These are phyloP conservation scores for Trichoderma gracile DNA, from an alignment of 2,329 filamentous ascomycete genomes.

Conservation along the genomic window DNA sequence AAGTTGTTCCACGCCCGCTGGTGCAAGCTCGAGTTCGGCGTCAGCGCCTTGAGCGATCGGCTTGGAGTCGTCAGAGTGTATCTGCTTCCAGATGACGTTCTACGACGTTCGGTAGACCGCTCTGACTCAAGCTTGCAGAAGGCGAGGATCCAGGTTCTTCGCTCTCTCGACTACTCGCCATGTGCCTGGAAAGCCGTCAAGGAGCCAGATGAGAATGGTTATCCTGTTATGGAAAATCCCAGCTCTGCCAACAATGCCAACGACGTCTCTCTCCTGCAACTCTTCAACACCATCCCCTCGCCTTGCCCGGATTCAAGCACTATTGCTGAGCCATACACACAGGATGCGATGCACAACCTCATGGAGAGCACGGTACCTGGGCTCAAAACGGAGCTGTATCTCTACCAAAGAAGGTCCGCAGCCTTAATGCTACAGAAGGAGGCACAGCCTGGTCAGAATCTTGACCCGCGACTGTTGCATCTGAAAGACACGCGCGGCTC, in stretches of 20 bases:
- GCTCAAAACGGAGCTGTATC: slow-evolving; percentile 66
- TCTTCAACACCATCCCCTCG: slow-evolving; percentile 74
- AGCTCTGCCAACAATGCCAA: slow-evolving; percentile 37
- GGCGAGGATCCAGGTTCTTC: slow-evolving; percentile 51
- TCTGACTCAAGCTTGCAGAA: slow-evolving; percentile 47
- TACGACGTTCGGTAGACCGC: slow-evolving; percentile 54
- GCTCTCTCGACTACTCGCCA: slow-evolving; percentile 55
- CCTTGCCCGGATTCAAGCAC: slow-evolving; percentile 57
- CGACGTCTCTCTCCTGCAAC: slow-evolving; percentile 60
- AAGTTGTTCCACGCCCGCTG: slow-evolving; percentile 43
- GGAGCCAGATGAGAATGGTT: slow-evolving; percentile 9
- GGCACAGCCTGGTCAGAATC: slow-evolving; percentile 58
- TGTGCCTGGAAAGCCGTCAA: slow-evolving; percentile 55
- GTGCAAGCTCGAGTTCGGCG: slow-evolving; percentile 47
- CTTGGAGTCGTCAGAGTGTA: slow-evolving; percentile 55
- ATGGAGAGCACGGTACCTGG: slow-evolving; percentile 56
- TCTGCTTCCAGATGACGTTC: slow-evolving; percentile 66
- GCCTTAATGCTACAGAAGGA: slow-evolving; percentile 85
- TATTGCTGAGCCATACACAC: slow-evolving; percentile 53
- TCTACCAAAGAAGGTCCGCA: slow-evolving; percentile 77
- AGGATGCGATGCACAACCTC: slow-evolving; percentile 57
- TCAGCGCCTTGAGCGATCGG: slow-evolving; percentile 28
- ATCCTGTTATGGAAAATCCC: slow-evolving; percentile 1
- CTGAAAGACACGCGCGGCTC: slow-evolving; percentile 61
- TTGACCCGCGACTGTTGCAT: slow-evolving; percentile 72